phyloP scores from a whole-genome alignment of 768 basidiomycete genomes.

The Suillus decipiens region DNA sequence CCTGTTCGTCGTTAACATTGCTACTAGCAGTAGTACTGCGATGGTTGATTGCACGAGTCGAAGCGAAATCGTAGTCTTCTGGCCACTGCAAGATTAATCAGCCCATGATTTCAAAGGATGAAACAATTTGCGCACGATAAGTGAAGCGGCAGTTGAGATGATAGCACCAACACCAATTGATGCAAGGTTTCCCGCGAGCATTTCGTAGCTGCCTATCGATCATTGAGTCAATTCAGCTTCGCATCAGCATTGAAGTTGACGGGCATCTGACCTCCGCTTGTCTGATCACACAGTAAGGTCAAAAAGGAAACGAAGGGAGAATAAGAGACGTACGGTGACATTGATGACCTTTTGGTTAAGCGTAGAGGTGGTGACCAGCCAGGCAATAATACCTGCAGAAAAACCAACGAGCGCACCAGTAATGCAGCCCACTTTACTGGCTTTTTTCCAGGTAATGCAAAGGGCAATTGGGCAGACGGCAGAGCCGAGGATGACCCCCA shows the following conservation, averaged over 20 bases:
- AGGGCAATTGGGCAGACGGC: constrained; percentile 88
- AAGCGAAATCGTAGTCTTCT: constrained; percentile 79
- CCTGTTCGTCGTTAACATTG: constrained; percentile 19
- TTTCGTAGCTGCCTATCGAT: constrained; percentile 51
- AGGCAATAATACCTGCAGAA: constrained; percentile 68
- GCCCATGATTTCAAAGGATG: neutral
- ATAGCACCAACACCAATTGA: constrained; percentile 83
- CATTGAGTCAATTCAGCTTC: neutral
- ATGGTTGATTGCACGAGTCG: constrained; percentile 75
- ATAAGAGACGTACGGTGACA: constrained; percentile 51
- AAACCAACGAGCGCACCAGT: constrained; percentile 74
- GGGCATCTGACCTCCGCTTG: constrained; percentile 51
- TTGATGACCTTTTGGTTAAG: constrained; percentile 73
- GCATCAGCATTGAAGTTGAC: constrained; percentile 2
- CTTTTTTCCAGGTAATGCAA: constrained; percentile 81
- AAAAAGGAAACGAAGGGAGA: constrained; percentile 7
- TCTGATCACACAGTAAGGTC: constrained; percentile 29
- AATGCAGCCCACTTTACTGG: constrained; percentile 85
- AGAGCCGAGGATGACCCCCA: constrained; percentile 85
- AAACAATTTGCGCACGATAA: constrained; percentile 49
- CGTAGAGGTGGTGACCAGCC: constrained; percentile 79
- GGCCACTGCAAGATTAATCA: constrained; percentile 53
- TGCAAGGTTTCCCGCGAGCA: constrained; percentile 90
- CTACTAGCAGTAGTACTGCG: constrained; percentile 14
- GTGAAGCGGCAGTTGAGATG: constrained; percentile 63